Evolutionary conservation across 352 stramenopile genomes (phyloP).

Genomic region (Nannochloropsis limnetica): DNA sequence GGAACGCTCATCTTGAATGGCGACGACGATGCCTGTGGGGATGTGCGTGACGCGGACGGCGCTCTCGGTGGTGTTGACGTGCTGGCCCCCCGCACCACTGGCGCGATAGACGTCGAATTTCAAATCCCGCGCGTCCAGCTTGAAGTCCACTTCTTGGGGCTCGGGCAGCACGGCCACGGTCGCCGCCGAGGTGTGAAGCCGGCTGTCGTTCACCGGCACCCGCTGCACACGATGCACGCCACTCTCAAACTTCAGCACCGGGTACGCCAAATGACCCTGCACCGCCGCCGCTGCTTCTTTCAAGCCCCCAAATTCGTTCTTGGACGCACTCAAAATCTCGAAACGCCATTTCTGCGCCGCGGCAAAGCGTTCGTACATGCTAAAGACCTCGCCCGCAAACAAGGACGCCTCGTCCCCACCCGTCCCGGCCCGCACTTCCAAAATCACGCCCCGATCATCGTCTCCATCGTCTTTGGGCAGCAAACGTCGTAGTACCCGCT

Average conservation of each 20-base stretch:
- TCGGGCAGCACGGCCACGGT: conserved; percentile 82
- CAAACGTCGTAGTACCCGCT: conserved; percentile 41
- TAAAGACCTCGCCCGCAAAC: conserved; percentile 75
- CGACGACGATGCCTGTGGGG: conserved; percentile 69
- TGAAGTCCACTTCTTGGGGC: conserved; percentile 69
- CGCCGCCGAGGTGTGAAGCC: conserved; percentile 82
- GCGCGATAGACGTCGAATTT: conserved; percentile 79
- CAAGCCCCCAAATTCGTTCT: conserved; percentile 69
- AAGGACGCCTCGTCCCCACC: conserved; percentile 78
- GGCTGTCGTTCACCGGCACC: conserved; percentile 77
- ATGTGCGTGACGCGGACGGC: conserved; percentile 85
- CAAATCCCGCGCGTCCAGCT: conserved; percentile 69
- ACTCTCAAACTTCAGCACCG: conserved; percentile 79
- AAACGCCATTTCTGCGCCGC: conserved; percentile 73
- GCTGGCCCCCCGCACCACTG: conserved; percentile 77
- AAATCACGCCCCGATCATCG: conserved; percentile 77
- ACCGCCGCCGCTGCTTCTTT: conserved; percentile 54
- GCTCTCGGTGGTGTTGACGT: conserved; percentile 88
- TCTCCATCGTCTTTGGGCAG: conserved; percentile 55
- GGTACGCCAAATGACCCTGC: conserved; percentile 62
- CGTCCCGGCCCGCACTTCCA: conserved; percentile 79
- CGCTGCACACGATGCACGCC: conserved; percentile 83
- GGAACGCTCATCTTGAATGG: conserved; percentile 73
- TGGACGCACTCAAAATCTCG: conserved; percentile 67
- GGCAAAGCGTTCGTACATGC: conserved; percentile 81